Evolutionary conservation across 2,329 filamentous ascomycete species (phyloP).

Genomic region (Tolypocladium cylindrosporum): DNA sequence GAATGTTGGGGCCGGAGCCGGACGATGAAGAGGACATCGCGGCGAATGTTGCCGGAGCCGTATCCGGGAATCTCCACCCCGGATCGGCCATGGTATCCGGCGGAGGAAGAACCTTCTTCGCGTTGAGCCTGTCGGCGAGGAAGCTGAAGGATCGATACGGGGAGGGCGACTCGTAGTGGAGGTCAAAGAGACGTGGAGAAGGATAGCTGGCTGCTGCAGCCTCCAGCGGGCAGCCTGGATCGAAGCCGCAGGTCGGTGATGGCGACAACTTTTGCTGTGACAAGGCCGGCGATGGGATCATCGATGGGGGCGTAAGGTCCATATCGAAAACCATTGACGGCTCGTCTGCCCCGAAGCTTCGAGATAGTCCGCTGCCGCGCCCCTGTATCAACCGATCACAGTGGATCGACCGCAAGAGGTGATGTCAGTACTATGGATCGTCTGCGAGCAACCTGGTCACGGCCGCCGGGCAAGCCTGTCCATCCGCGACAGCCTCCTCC

Average conservation of each 20-base stretch:
- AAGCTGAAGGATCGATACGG: background rate
- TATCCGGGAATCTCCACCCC: background rate
- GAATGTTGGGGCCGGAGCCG: background rate
- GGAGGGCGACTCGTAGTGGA: background rate
- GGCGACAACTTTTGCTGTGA: background rate
- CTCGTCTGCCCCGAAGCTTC: background rate
- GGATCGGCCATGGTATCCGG: background rate
- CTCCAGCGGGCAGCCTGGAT: background rate
- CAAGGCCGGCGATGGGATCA: slow-evolving; percentile 27
- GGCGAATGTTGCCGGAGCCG: background rate
- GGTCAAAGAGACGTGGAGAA: background rate
- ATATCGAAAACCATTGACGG: slow-evolving; percentile 20
- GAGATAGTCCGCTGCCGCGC: background rate
- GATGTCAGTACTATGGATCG: background rate
- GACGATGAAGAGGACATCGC: background rate
- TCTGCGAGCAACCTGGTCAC: background rate
- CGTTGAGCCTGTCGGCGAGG: background rate
- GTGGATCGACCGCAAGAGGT: background rate
- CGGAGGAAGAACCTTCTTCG: background rate
- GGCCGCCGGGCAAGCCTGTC: background rate
- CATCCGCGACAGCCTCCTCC: background rate
- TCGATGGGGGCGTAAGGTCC: slow-evolving; percentile 39
- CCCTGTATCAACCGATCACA: background rate
- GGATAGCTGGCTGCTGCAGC: background rate
- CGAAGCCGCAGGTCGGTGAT: background rate